phyloP scores from a whole-genome alignment of 352 stramenopile species.

The Albugo candida region DNA sequence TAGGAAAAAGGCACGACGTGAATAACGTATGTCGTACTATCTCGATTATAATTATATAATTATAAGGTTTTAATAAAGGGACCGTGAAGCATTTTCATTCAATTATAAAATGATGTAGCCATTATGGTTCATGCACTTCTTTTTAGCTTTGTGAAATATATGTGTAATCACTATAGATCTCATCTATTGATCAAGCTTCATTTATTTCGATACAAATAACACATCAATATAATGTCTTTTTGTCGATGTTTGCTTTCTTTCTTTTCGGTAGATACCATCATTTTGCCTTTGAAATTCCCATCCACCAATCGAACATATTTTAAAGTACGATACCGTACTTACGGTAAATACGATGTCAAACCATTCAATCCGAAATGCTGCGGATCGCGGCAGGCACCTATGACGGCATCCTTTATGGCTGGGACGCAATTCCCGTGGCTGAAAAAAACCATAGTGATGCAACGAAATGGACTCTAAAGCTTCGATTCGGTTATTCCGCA shows the following conservation, averaged over 20 bases:
- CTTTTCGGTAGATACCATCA: neutral
- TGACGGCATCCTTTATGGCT: slow-evolving; percentile 72
- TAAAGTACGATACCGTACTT: neutral
- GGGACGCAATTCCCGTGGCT: slow-evolving; percentile 17
- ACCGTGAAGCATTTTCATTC: no score
- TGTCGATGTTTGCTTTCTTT: neutral
- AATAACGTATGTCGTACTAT: no score
- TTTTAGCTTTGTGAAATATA: no score
- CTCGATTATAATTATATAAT: no score
- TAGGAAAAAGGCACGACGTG: no score
- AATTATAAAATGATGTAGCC: no score
- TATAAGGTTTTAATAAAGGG: no score
- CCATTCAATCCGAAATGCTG: slow-evolving; percentile 19
- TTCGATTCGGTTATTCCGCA: slow-evolving; percentile 67
- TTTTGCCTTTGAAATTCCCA: neutral
- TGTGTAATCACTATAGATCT: no score
- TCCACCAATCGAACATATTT: neutral
- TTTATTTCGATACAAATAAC: no score
- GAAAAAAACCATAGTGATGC: slow-evolving; percentile 1
- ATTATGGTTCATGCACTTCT: no score
- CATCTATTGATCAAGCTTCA: no score
- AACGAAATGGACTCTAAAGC: slow-evolving; percentile 32
- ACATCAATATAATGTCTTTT: no score
- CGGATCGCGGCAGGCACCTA: slow-evolving; percentile 73
- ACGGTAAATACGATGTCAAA: neutral